These are phyloP conservation scores for Porphyrellus cyaneotinctus DNA, from an alignment of 768 basidiomycete genomes.

Conservation along the genomic window DNA sequence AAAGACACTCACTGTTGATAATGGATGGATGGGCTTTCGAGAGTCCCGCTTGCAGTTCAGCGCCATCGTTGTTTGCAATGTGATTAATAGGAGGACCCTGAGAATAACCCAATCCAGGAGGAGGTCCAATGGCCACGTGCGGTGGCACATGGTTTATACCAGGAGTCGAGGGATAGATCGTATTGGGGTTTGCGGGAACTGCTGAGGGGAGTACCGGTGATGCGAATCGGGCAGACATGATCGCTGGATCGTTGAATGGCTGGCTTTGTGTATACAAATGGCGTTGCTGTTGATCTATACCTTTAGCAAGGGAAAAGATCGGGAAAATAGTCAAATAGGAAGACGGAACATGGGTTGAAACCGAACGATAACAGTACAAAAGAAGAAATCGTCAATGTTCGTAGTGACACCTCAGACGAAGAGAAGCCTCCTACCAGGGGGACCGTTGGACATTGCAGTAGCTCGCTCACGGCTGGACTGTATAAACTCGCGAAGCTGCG, in stretches of 20 bases:
- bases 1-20: constrained; percentile 64
- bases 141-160: constrained; percentile 10
- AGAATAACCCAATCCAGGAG: constrained; percentile 58
- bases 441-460: constrained; percentile 28
- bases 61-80: constrained; percentile 11
- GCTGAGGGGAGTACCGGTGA: constrained; percentile 33
- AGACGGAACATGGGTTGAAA: constrained; percentile 20
- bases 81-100: constrained; percentile 31
- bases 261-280: constrained; percentile 36
- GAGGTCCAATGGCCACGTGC: constrained; percentile 49
- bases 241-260: constrained; percentile 71
- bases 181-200: constrained; percentile 8
- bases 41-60: constrained; percentile 24
- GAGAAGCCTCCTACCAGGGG: constrained; percentile 49
- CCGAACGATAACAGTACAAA: constrained; percentile 24
- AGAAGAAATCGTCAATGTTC: constrained; percentile 33
- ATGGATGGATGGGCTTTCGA: constrained; percentile 18
- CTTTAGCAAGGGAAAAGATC: constrained; percentile 13
- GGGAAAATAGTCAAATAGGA: constrained; percentile 12
- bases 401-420: constrained; percentile 34
- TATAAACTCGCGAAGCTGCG: constrained; percentile 73
- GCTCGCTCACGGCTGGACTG: constrained; percentile 63
- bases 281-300: constrained; percentile 35
- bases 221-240: constrained; percentile 71
- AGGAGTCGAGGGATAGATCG: constrained; percentile 9